Base-by-base conservation (phyloP, 768 basidiomycete genomes). In the Mycena venus region DNA sequence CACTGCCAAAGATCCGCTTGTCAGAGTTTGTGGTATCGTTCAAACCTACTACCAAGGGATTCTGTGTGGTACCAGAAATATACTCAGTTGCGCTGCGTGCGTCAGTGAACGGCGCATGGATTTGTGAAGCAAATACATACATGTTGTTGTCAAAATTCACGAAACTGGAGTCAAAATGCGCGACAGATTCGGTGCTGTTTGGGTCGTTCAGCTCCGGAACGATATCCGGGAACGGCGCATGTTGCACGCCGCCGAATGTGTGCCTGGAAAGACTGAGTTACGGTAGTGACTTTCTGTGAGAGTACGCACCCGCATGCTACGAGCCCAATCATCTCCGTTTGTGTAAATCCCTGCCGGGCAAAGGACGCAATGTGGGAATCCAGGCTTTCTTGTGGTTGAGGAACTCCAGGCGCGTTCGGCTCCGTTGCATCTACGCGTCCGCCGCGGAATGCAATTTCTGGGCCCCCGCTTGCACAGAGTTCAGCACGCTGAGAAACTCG, bases 1-100 rank as follows among this genome's bases (percentile, higher is more conserved):
- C 85, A n/a, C 79, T 80, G 12, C 78, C 73, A 66, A 85, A 86
- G 9, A 85, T 80, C 10, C 81, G 82, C 34, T 83, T 78, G 68
- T 86, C 85, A 3, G 84, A 85, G 8, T 78, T 81, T 78, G 85
- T 78, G 7, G 84, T 85, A 44, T 75, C 76, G 68, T 86, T 86
- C 0, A 80, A 61, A 27, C 79, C 78, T 11, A 80, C 78, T 29
- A 86, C 85, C 36, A 86, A 82, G 10, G 82, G 80, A 38, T 86
- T 83, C 53, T 79, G 78, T 0, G 85, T 85, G 5, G 81, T 79
- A 10, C 84, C 84, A 56, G 81, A 76, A 36, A 86, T 80, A 70
- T 85, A 86, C 68, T 85, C 82, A 2, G 80, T 83, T 4, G 83
- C 83, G 60, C 84, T 85, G 65, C 11, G 27, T 17, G 61, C 2